Base-by-base conservation (phyloP, 2,329 filamentous ascomycete species). In the Ophiostoma piceae region DNA sequence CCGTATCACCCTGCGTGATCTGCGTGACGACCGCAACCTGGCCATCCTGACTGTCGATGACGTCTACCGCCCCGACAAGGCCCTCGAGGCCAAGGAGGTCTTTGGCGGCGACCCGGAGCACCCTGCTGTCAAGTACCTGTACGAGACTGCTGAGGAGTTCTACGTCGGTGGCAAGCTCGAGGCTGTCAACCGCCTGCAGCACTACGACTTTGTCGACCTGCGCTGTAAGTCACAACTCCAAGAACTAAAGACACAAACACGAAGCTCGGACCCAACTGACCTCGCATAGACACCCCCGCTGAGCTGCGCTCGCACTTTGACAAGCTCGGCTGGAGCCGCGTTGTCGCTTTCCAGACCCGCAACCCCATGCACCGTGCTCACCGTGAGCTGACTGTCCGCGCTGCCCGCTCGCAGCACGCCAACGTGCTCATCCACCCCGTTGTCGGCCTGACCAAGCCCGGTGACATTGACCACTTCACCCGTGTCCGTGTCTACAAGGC, bases 361-460 rank as follows among this genome's bases (percentile, higher is more conserved):
- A 99, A 99, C 84, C 95, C 95, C 76, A 99, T 99, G 95, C 95
- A 99, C 85, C 91, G 95, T 77, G 95, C 95, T 79, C 95, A 99
- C 83, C 89, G 95, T 82, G 95, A 99, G 84, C 84, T 99, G 81
- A 99, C 95, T 71, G 95, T 99, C 78, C 93, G 95, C 77, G 95
- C 95, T 75, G 95, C 95, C 74, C 94, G 95, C 77, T 91, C 91
- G 71, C 92, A 96, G 81, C 94, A 97, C 81, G 95, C 95, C 80
- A 99, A 99, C 80, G 95, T 99, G 75, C 90, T 99, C 77, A 99
- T 99, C 80, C 95, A 99, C 84, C 95, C 95, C 72, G 95, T 99
- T 74, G 95, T 99, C 74, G 95, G 95, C 79, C 87, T 99, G 77
- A 99, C 95, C 79, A 99, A 99, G 87, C 95, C 95, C 71, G 95